Conservation (phyloP, 495 filamentous ascomycete species). For the Penicillium coprophilum region DNA sequence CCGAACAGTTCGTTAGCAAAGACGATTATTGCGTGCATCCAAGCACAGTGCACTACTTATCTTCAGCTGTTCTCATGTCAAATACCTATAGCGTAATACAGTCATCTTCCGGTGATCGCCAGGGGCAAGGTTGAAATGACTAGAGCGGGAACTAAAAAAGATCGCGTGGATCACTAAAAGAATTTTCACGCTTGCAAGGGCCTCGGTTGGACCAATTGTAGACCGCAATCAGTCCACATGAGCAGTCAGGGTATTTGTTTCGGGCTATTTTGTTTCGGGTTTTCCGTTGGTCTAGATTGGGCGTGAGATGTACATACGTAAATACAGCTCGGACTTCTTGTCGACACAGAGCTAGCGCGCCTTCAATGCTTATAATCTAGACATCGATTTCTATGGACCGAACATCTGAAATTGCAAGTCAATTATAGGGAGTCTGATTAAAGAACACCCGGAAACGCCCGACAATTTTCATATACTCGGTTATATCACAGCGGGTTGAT, state of each 20-base stretch:
- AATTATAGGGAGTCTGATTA: background rate
- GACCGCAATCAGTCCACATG: background rate
- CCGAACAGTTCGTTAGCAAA: background rate
- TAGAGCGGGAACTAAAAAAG: conserved; percentile 12
- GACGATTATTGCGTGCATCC: background rate
- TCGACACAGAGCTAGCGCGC: no score
- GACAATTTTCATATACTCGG: background rate
- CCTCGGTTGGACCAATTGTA: background rate
- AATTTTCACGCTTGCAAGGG: background rate
- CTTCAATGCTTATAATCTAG: background rate
- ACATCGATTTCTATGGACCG: background rate
- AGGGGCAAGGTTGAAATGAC: conserved; percentile 9
- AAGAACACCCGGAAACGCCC: background rate
- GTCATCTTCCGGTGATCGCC: conserved; percentile 10
- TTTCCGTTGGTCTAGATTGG: background rate
- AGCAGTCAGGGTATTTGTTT: background rate
- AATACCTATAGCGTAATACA: background rate
- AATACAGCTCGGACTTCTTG: background rate
- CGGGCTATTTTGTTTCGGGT: background rate
- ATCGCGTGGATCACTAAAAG: conserved; percentile 9
- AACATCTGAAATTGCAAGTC: background rate
- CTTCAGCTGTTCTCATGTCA: background rate
- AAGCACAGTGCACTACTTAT: background rate
- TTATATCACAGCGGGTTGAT: background rate
- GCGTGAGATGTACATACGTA: background rate